phyloP scores from a whole-genome alignment of 148 eudicot genomes.

The Cornus florida region DNA sequence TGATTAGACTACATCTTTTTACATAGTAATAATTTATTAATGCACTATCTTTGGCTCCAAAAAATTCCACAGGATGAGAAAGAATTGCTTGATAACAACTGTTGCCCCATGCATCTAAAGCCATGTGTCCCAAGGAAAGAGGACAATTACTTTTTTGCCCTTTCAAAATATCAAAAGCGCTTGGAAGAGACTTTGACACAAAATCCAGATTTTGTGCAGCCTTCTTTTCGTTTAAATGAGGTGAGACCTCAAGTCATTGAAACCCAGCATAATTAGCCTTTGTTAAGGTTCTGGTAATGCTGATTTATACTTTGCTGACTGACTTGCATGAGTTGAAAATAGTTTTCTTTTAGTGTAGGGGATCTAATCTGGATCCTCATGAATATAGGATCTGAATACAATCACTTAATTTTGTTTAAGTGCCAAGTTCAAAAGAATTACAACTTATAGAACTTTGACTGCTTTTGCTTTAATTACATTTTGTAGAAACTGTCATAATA shows the following conservation, averaged over 20 bases:
- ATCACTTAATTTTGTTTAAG: neutral
- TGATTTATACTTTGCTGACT: no score
- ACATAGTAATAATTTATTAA: neutral
- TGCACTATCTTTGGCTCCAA: neutral
- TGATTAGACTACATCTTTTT: neutral
- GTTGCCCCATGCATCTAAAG: slow-evolving; percentile 92
- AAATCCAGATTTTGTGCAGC: slow-evolving; percentile 86
- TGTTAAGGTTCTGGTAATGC: neutral
- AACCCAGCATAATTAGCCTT: neutral
- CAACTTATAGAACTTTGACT: neutral
- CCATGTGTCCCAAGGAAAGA: slow-evolving; percentile 85
- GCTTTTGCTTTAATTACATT: neutral
- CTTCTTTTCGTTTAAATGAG: slow-evolving; percentile 86
- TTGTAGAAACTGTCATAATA: neutral
- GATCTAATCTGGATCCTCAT: neutral
- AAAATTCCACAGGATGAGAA: slow-evolving; percentile 63
- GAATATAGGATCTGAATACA: neutral
- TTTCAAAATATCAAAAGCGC: slow-evolving; percentile 84
- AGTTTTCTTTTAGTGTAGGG: no score
- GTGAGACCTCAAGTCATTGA: slow-evolving; percentile 27
- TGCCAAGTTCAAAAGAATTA: neutral
- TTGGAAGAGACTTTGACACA: slow-evolving; percentile 64
- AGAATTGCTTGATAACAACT: slow-evolving; percentile 64
- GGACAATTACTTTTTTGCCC: slow-evolving; percentile 92
- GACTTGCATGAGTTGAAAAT: no score